Evolutionary conservation across 805 yeast genomes (phyloP).

Genomic region (Cyberlindnera bimundalis): DNA sequence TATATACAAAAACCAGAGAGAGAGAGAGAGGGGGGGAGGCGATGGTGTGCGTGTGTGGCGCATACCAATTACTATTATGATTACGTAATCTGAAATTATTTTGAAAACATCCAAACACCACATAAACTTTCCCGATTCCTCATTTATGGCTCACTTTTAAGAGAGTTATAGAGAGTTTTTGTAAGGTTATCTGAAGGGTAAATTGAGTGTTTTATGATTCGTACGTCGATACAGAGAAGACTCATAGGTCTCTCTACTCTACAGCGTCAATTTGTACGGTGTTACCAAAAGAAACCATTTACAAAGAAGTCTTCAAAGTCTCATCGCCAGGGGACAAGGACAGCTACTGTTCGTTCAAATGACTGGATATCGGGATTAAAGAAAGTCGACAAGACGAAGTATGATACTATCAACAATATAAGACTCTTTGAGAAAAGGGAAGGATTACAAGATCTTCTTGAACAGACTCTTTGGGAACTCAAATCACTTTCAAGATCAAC

Average conservation of each 20-base stretch:
- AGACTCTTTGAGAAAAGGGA: background rate
- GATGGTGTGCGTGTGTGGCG: background rate
- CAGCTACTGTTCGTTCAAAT: slow-evolving; percentile 2
- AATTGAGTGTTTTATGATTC: too few relatives aligned
- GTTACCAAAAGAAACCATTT: background rate
- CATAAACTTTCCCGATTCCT: background rate
- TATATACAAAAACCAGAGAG: too few relatives aligned
- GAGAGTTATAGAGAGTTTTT: too few relatives aligned
- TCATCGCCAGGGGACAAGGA: background rate
- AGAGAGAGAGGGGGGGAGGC: background rate
- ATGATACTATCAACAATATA: background rate
- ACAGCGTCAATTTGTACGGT: background rate
- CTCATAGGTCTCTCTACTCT: background rate
- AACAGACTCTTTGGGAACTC: slow-evolving; percentile 3
- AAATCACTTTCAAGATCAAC: background rate
- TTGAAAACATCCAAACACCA: slow-evolving; percentile 1
- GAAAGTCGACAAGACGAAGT: background rate
- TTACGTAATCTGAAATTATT: background rate
- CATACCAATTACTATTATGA: background rate
- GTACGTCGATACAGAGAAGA: too few relatives aligned
- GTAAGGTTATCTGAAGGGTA: too few relatives aligned
- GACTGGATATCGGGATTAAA: slow-evolving; percentile 9
- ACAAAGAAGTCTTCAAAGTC: background rate
- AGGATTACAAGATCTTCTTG: background rate
- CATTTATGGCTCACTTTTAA: background rate